Evolutionary conservation across 371 early-diverging fungal species (phyloP), one percentile per base, ranked within the genome.

Genomic region (Syncephalastrum monosporum): DNA sequence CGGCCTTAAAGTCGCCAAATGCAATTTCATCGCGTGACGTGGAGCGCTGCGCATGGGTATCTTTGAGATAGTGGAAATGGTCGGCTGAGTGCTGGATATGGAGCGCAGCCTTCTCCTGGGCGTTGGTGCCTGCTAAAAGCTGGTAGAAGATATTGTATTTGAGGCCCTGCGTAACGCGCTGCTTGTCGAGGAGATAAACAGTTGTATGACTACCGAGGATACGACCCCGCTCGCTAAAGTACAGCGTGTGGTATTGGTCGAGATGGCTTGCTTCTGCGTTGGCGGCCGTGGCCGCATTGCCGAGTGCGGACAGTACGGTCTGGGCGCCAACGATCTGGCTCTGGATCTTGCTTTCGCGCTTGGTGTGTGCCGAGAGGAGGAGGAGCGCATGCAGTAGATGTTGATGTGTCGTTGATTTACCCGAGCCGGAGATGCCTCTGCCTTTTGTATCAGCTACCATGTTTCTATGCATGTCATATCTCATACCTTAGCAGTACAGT

Each of bases 61-160:
- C 64, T 33, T 75, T 76, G 29, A 89, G 61, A 53, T 85, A 87
- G 21, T 65, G 66, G 57, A 82, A 89, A 24, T 84, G 74, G 21
- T 70, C 54, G 14, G 64, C 70, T 4, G 71, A 60, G 59, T 78
- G 72, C 38, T 77, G 78, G 12, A 87, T 77, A 55, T 84, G 83
- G 24, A 83, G 69, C 16, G 81, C 79, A 48, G 64, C 69, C 53
- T 85, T 81, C 63, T 87, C 87, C 50, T 78, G 81, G 5, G 74
- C 59, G 0, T 81, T 79, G 12, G 83, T 75, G 7, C 88, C 83
- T 53, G 68, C 84, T 67, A 80, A 76, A 60, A 94, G 78, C 48
- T 91, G 83, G 71, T 94, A 91, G 68, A 96, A 93, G 21, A 93
- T 79, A 67, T 93, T 84, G 67, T 90, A 95, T 49, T 86, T 90